Evolutionary conservation across 2,329 filamentous ascomycete genomes (phyloP).

Genomic region (Apiospora pterosperma): DNA sequence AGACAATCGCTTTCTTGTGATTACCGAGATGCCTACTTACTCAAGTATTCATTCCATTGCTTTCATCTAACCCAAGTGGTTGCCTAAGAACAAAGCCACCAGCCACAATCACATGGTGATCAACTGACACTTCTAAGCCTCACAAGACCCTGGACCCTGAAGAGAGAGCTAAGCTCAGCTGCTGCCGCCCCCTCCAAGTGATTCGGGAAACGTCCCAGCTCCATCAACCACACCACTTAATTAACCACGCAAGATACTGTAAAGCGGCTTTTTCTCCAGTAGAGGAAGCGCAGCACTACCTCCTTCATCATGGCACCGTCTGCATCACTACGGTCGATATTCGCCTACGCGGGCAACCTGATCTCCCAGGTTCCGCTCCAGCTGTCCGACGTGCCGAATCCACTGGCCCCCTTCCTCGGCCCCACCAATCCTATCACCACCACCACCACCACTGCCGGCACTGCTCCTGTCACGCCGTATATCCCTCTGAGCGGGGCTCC

Average conservation of each 20-base stretch:
- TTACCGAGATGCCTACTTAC: no score
- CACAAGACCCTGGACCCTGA: background rate
- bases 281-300: background rate
- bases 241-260: background rate
- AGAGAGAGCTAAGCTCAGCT: background rate
- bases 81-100: background rate
- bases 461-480: conserved; percentile 26
- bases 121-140: background rate
- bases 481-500: conserved; percentile 32
- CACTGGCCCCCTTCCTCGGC: conserved; percentile 16
- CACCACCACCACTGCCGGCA: background rate
- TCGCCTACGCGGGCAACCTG: conserved; percentile 31
- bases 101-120: background rate
- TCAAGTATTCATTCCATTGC: no score
- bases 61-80: no score
- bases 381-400: conserved; percentile 19
- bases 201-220: background rate
- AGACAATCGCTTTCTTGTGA: no score
- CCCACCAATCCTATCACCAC: conserved; percentile 11
- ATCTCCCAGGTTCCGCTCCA: conserved; percentile 29
- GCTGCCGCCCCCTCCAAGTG: background rate
- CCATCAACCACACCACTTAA: background rate
- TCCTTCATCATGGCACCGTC: conserved; percentile 19
- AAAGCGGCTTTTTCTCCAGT: background rate
- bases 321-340: conserved; percentile 26